phyloP scores from a whole-genome alignment of 805 yeast genomes.

The Zygosaccharomyces kombuchaensis region DNA sequence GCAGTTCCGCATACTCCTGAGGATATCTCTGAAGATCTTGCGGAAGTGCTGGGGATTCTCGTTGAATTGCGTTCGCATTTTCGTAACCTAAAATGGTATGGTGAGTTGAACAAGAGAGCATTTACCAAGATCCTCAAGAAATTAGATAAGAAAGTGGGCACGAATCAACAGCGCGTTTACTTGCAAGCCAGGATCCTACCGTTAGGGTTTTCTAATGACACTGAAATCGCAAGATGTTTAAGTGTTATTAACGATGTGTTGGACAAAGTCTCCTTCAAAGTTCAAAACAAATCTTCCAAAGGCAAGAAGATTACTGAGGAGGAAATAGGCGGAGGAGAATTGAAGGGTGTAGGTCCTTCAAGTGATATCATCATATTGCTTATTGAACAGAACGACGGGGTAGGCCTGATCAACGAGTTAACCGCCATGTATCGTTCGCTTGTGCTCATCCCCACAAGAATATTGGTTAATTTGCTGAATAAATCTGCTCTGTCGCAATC shows the following conservation, averaged over 20 bases:
- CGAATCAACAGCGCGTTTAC: slow-evolving; percentile 51
- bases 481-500: slow-evolving; percentile 58
- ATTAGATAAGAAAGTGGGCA: slow-evolving; percentile 77
- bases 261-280: slow-evolving; percentile 47
- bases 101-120: slow-evolving; percentile 87
- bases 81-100: slow-evolving; percentile 88
- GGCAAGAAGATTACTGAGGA: slow-evolving; percentile 4
- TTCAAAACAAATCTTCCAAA: slow-evolving; percentile 5
- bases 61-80: slow-evolving; percentile 71
- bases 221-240: slow-evolving; percentile 52
- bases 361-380: slow-evolving; percentile 16
- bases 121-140: slow-evolving; percentile 85
- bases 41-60: slow-evolving; percentile 61
- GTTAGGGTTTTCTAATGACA: slow-evolving; percentile 71
- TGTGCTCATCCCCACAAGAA: slow-evolving; percentile 50
- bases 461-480: slow-evolving; percentile 57
- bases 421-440: slow-evolving; percentile 39
- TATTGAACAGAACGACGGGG: slow-evolving; percentile 43
- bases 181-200: slow-evolving; percentile 66
- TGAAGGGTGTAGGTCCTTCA: slow-evolving; percentile 2
- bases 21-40: slow-evolving; percentile 42
- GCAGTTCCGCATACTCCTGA: slow-evolving; percentile 8
- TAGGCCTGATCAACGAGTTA: slow-evolving; percentile 42
- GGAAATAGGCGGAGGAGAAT: not conserved
- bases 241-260: slow-evolving; percentile 48